Percentiles rank a stretch among this genome's conserved stretches.
These are phyloP conservation scores for Calonectria montana DNA, from an alignment of 2,329 filamentous ascomycete species.

Conservation along the genomic window DNA sequence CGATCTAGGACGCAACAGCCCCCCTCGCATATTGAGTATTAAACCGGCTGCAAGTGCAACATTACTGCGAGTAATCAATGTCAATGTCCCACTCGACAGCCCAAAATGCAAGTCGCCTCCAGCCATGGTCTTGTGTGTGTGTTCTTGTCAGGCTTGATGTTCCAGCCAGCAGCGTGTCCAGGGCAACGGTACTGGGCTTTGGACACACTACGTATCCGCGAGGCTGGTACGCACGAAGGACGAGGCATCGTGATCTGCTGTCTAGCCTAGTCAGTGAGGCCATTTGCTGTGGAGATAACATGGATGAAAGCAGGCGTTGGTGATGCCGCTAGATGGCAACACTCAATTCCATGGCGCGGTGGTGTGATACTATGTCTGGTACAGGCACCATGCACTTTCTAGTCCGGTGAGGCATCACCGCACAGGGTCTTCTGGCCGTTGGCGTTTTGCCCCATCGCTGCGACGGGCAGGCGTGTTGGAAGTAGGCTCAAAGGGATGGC, in stretches of 20 bases:
- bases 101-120: background rate
- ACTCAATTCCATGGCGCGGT: conserved; percentile 12
- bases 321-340: conserved; percentile 19
- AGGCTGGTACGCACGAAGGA: background rate
- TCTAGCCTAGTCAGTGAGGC: conserved; percentile 7
- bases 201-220: background rate
- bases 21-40: background rate
- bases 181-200: background rate
- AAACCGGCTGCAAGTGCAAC: conserved; percentile 4
- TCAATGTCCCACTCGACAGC: background rate
- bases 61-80: background rate
- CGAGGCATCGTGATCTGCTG: background rate
- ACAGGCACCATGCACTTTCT: background rate
- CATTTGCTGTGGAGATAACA: conserved; percentile 17
- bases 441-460: background rate
- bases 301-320: conserved; percentile 9
- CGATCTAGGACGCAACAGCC: background rate
- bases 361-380: conserved; percentile 11
- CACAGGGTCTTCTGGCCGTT: background rate
- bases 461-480: background rate
- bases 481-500: background rate
- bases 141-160: background rate
- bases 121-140: background rate
- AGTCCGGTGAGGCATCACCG: background rate
- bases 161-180: background rate